These are phyloP conservation scores for Triticum urartu DNA, from an alignment of 176 grass and related monocot species.

Conservation along the genomic window DNA sequence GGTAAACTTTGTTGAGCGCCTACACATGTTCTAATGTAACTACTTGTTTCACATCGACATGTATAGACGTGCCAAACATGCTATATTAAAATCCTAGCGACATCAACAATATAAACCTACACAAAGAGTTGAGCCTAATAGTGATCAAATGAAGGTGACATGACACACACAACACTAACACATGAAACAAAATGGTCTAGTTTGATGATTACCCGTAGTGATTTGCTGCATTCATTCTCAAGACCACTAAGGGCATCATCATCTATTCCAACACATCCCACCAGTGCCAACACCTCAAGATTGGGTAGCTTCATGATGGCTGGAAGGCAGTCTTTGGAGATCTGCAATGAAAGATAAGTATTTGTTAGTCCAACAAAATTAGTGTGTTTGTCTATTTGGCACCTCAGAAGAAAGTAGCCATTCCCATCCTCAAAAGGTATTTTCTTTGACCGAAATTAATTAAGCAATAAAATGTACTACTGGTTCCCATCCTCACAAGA, in stretches of 20 bases:
- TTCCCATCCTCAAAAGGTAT: not conserved
- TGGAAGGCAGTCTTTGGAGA: slow-evolving; percentile 60
- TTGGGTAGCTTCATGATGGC: slow-evolving; percentile 60
- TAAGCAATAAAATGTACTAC: no score
- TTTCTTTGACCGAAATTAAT: not conserved
- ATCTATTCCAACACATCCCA: slow-evolving; percentile 64
- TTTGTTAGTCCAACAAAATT: not conserved
- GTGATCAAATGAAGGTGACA: not conserved
- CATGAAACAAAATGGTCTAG: not conserved
- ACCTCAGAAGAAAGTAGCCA: not conserved
- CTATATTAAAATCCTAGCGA: not conserved
- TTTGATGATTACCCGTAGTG: slow-evolving; percentile 55
- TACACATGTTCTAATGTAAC: not conserved
- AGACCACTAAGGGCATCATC: slow-evolving; percentile 50
- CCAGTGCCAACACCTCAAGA: slow-evolving; percentile 58
- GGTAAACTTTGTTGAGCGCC: not conserved
- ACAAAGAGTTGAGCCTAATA: not conserved
- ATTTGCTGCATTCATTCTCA: slow-evolving; percentile 61
- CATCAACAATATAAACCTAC: not conserved
- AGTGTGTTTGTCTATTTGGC: not conserved
- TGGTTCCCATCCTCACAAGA: no score
- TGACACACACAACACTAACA: not conserved
- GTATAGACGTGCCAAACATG: not conserved
- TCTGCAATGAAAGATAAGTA: slow-evolving; percentile 35
- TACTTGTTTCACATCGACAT: not conserved